phyloP scores from a whole-genome alignment of 2,329 filamentous ascomycete species.

The Salinomyces thailandicus region DNA sequence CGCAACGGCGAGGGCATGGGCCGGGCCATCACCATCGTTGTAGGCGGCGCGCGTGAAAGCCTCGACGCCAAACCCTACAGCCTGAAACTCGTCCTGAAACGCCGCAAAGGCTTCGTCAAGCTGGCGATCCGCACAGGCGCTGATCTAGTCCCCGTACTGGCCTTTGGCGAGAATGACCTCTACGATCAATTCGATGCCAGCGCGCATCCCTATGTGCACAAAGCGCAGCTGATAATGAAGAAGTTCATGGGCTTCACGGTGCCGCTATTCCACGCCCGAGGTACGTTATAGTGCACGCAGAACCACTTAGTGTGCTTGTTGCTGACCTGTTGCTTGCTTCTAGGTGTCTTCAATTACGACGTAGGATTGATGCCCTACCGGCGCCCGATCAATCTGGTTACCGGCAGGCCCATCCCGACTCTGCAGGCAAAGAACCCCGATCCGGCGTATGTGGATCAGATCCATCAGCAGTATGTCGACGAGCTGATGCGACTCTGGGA shows the following conservation, averaged over 20 bases:
- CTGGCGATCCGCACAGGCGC: constrained; percentile 86
- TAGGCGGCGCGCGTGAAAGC: constrained; percentile 85
- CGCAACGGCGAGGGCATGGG: constrained; percentile 73
- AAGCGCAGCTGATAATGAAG: constrained; percentile 73
- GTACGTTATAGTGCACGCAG: too few species aligned
- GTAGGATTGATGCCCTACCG: constrained; percentile 93
- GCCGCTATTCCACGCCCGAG: constrained; percentile 73
- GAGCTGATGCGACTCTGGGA: constrained; percentile 68
- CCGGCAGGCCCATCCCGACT: constrained; percentile 70
- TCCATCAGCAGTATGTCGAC: constrained; percentile 68
- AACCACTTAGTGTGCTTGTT: background rate
- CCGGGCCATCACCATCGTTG: constrained; percentile 89
- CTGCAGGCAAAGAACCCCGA: constrained; percentile 53
- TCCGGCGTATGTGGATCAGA: constrained; percentile 63
- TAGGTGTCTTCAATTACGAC: constrained; percentile 92
- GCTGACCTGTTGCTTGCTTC: background rate
- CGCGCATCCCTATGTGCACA: constrained; percentile 68
- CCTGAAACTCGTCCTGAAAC: constrained; percentile 66
- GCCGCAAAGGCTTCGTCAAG: constrained; percentile 88
- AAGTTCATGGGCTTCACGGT: constrained; percentile 84
- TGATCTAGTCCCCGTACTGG: constrained; percentile 82
- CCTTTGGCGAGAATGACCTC: constrained; percentile 90
- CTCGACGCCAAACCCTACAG: constrained; percentile 74
- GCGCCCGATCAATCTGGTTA: constrained; percentile 75
- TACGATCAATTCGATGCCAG: constrained; percentile 80